Percentiles rank a stretch among this genome's conserved stretches.
Conservation (phyloP, 306 rosid species). For the Potentilla sterilis region DNA sequence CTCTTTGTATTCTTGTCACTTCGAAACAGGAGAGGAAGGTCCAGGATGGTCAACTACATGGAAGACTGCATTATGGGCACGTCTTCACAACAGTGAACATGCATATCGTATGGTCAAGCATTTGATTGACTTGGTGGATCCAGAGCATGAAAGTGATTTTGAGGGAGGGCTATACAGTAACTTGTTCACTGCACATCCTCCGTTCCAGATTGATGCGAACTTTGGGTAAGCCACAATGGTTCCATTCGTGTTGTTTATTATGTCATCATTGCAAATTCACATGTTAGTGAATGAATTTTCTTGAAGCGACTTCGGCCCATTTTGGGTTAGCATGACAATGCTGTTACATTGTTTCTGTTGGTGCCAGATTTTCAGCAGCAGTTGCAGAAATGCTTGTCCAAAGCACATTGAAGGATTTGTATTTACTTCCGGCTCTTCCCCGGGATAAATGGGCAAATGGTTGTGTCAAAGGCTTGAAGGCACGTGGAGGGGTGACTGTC, state of each 20-base stretch:
- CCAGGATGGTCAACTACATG: conserved; percentile 99
- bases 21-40: conserved; percentile 82
- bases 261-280: neutral
- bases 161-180: conserved; percentile 97
- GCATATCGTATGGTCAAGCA: conserved; percentile 89
- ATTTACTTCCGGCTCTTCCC: conserved; percentile 79
- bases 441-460: conserved; percentile 75
- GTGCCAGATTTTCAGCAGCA: conserved; percentile 56
- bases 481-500: conserved; percentile 68
- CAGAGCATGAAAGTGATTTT: conserved; percentile 57
- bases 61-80: conserved; percentile 85
- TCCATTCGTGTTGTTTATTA: neutral
- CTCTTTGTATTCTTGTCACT: conserved; percentile 19
- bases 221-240: conserved; percentile 62
- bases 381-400: conserved; percentile 84
- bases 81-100: conserved; percentile 79
- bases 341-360: neutral
- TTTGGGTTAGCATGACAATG: neutral
- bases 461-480: conserved; percentile 80
- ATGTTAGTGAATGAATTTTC: neutral
- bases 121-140: conserved; percentile 78
- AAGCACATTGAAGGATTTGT: conserved; percentile 65
- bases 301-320: neutral
- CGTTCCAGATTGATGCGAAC: conserved; percentile 96
- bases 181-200: conserved; percentile 86